Evolutionary conservation across 768 basidiomycete genomes (phyloP).

Genomic region (Mycena pura): DNA sequence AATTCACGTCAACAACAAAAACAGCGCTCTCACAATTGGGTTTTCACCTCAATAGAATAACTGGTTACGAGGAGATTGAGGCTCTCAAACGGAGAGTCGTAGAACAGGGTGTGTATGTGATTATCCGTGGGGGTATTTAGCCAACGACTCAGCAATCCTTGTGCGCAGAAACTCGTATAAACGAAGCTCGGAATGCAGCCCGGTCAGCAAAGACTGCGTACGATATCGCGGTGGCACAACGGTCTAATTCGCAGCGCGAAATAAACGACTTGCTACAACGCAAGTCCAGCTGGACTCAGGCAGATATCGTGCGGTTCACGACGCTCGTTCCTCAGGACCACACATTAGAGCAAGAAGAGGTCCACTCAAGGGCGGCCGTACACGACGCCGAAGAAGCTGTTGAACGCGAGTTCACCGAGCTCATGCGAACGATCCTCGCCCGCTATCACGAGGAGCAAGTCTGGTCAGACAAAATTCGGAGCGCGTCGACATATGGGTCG

Average conservation of each 20-base stretch:
- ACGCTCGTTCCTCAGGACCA: slow-evolving; percentile 91
- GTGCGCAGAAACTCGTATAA: slow-evolving; percentile 73
- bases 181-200: slow-evolving; percentile 68
- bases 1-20: slow-evolving; percentile 62
- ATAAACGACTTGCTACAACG: slow-evolving; percentile 95
- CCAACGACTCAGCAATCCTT: background rate
- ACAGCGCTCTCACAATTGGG: slow-evolving; percentile 77
- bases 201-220: slow-evolving; percentile 76
- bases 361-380: slow-evolving; percentile 69
- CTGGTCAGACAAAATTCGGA: slow-evolving; percentile 99
- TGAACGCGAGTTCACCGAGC: slow-evolving; percentile 85
- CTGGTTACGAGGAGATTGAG: slow-evolving; percentile 93
- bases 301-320: slow-evolving; percentile 88
- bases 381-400: slow-evolving; percentile 77
- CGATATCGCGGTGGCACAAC: slow-evolving; percentile 77
- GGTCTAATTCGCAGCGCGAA: slow-evolving; percentile 90
- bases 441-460: slow-evolving; percentile 99
- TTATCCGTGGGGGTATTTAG: background rate
- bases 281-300: slow-evolving; percentile 91
- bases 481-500: slow-evolving; percentile 92
- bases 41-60: slow-evolving; percentile 80
- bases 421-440: slow-evolving; percentile 87
- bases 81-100: slow-evolving; percentile 78
- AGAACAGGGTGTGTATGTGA: slow-evolving; percentile 70
- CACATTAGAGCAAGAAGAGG: slow-evolving; percentile 80